Evolutionary conservation across 768 basidiomycete species (phyloP), one percentile per base, ranked within the genome.

Genomic region (Boletus patriciae): DNA sequence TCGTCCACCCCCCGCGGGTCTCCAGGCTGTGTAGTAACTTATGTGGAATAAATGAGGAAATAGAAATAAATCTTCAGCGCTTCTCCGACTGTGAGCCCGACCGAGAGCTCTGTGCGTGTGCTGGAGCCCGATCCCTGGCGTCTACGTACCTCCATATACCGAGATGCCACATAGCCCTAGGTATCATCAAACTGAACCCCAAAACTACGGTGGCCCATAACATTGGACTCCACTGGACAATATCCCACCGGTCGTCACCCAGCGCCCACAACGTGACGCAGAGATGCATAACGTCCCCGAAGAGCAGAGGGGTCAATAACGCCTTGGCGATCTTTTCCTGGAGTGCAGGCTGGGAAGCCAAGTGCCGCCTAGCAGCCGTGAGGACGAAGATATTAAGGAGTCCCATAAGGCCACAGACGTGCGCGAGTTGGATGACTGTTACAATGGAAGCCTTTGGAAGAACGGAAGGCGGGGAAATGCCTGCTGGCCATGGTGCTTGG

Each of bases 101-200:
- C 16, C 38, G 45, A 38, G 29, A 6, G 43, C 21, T 43, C 19
- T 27, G 49, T 7, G 47, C 7, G 11, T 15, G 5, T 33, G 46
- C 13, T 25, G 60, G 52, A 12, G 45, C 15, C 3, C 80, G 78
- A 65, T 91, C 88, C 57, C 88, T 78, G 27, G 72, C 71, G 65
- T 90, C 82, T 13, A 85, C 82, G 69, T 90, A 91, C 46, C 90
- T 79, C 55, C 86, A 88, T 51, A 91, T 75, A 10, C 90, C 90
- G 47, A 89, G 62, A 67, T 88, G 84, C 90, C 90, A 92, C 59
- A 83, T 79, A 19, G 87, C 66, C 25, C 90, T 79, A 12, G 90
- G 88, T 46, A 90, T 70, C 78, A 90, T 74, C 48, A 92, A 69
- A 15, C 80, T 80, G 36, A 89, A 61, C 0, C 89, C 89, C 13